Evolutionary conservation across 2,329 filamentous ascomycete genomes (phyloP).

Genomic region (Tolypocladium nubicola): DNA sequence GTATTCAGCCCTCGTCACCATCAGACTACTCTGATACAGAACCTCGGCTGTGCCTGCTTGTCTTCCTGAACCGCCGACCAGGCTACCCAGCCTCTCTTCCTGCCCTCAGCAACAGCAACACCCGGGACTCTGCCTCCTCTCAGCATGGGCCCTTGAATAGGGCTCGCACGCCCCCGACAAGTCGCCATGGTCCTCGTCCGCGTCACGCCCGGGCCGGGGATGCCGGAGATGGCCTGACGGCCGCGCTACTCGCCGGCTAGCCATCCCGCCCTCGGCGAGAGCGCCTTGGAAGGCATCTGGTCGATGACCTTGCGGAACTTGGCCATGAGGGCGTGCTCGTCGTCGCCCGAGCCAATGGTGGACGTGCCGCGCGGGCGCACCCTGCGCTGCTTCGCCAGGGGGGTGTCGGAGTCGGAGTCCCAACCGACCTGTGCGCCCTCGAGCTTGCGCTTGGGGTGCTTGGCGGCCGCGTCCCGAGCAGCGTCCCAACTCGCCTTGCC

Average conservation of each 20-base stretch:
- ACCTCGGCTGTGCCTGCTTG: not conserved
- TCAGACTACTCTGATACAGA: not conserved
- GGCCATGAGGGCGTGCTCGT: not conserved
- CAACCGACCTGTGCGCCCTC: not conserved
- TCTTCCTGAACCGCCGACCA: not conserved
- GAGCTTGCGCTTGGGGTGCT: not conserved
- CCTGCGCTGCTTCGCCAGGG: not conserved
- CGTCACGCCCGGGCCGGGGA: not conserved
- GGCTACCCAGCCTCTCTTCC: not conserved
- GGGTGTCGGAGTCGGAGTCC: not conserved
- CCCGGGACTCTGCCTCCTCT: not conserved
- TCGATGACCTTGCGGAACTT: not conserved
- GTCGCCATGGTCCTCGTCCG: not conserved
- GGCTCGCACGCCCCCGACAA: not conserved
- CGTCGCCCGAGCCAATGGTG: not conserved
- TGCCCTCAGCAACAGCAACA: not conserved
- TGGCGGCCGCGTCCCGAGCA: not conserved
- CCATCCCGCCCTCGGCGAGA: not conserved
- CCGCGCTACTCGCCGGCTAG: not conserved
- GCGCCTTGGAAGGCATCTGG: not conserved
- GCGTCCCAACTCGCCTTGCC: not conserved
- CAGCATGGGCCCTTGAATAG: not conserved
- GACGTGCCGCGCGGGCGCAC: not conserved
- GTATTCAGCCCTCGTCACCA: not conserved
- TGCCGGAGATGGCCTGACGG: not conserved